A percentile compares a stretch with the other conserved stretches of the same genome.
Conservation (phyloP, 331 rosid genomes). For the Spiraea crenata region DNA sequence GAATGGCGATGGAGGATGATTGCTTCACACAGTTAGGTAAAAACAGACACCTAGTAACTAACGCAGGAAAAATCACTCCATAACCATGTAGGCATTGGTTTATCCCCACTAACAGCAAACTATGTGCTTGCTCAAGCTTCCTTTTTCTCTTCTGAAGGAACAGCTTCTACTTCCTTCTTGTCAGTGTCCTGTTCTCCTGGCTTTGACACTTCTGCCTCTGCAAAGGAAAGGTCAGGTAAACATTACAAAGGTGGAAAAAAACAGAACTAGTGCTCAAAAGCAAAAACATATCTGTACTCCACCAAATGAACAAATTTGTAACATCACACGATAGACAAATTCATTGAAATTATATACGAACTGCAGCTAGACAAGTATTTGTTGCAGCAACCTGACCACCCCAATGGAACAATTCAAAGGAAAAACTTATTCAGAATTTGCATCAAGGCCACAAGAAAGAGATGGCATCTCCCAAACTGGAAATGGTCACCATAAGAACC, state of each 20-base stretch:
- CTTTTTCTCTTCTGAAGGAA: constrained; percentile 46
- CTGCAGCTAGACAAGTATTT: neutral
- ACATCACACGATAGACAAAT: neutral
- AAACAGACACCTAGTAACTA: constrained; percentile 23
- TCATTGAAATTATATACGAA: neutral
- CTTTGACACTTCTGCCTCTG: constrained; percentile 66
- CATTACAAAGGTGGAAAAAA: neutral
- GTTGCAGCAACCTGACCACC: neutral
- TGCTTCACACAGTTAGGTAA: constrained; percentile 15
- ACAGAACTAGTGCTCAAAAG: neutral
- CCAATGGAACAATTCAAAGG: neutral
- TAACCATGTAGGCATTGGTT: constrained; percentile 17
- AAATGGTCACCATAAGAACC: neutral
- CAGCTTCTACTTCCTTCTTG: constrained; percentile 11
- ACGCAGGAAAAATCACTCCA: constrained; percentile 26
- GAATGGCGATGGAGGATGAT: neutral
- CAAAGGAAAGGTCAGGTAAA: neutral
- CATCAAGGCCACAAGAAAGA: too few species aligned
- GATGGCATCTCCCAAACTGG: too few species aligned
- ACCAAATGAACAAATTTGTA: neutral
- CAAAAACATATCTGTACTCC: too few species aligned
- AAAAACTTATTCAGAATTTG: neutral
- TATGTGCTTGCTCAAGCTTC: constrained; percentile 60
- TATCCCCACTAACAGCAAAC: constrained; percentile 20
- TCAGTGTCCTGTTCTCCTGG: constrained; percentile 43